Conservation (phyloP, 148 eudicot species). For the Camellia sinensis region DNA sequence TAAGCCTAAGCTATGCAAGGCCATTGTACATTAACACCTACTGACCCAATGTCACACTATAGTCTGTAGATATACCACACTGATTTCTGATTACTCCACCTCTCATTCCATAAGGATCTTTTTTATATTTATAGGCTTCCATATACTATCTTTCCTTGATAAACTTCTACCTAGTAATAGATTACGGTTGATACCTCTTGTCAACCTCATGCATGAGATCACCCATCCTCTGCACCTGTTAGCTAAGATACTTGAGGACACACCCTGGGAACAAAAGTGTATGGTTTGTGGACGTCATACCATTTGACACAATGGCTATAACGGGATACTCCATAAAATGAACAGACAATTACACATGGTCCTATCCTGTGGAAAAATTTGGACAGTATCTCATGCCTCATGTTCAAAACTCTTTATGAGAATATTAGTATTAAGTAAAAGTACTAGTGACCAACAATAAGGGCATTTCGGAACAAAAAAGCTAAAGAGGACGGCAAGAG, state of each 20-base stretch:
- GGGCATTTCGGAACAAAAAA: neutral
- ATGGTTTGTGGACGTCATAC: neutral
- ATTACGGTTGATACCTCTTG: neutral
- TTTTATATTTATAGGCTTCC: neutral
- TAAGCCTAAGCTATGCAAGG: neutral
- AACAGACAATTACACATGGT: neutral
- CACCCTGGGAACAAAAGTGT: neutral
- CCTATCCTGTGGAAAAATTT: neutral
- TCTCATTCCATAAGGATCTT: neutral
- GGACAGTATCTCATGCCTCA: constrained; percentile 4
- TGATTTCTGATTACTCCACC: neutral
- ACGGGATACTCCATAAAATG: neutral
- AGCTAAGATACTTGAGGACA: neutral
- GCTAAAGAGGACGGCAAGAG: neutral
- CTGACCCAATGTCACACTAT: neutral
- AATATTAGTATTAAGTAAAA: neutral
- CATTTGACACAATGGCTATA: too few species aligned
- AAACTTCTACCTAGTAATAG: neutral
- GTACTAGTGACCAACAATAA: neutral
- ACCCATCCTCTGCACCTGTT: neutral
- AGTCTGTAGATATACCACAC: neutral
- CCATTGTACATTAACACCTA: neutral
- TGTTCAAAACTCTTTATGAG: neutral
- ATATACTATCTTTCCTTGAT: neutral
- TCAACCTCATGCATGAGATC: neutral